Base-by-base conservation (phyloP, 148 eudicot genomes). In the Cornus suecica region DNA sequence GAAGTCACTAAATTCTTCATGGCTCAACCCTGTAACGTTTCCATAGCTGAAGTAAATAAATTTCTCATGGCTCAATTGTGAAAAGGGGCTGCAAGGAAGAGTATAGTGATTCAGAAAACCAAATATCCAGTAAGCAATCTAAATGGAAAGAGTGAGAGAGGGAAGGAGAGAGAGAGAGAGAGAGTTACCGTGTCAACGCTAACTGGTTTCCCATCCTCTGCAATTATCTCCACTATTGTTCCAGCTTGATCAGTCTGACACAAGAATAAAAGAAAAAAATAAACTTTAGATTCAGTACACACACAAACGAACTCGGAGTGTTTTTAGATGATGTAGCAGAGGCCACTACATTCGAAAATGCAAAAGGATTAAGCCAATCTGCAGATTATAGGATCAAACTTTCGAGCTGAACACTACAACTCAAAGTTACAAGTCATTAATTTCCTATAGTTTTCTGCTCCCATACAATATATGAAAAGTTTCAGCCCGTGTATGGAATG, bases 211-310 rank as follows among this genome's bases (percentile, higher is more conserved):
- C 76, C 89, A 72, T 86, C 89, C 2, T 75, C 82, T 56, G 31
- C 87, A 74, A 86, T 68, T 37, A 84, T 69, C 61, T 86, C 89
- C 23, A 77, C 82, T 61, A 86, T 6, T 6, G 87, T 86, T 74
- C 89, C 89, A 68, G 84, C 28, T 62, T 82, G 83, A 79, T 86
- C 89, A 79, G 89, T 83, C 89, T 86, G 77, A 37, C 27, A 54
- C 29, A 69, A 14, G 28, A 78, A 54, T 72, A 65, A 66, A 42
- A 52, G 37, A 51, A 27, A 8, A 26, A 20, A 31, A 25, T 63
- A 3, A 15, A 41, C 24, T 74, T 24, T 67, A 42, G 26, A 37
- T 28, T 29, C 3, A 37, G 22, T 15, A 65, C 74, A 71, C 11
- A 3, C 28, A 15, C 10, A 71, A 27, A 52, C 42, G 54, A 11